A percentile compares a stretch with the other conserved stretches of the same genome.
These are phyloP conservation scores for Plenodomus lindquistii DNA, from an alignment of 2,329 filamentous ascomycete genomes.

Conservation along the genomic window DNA sequence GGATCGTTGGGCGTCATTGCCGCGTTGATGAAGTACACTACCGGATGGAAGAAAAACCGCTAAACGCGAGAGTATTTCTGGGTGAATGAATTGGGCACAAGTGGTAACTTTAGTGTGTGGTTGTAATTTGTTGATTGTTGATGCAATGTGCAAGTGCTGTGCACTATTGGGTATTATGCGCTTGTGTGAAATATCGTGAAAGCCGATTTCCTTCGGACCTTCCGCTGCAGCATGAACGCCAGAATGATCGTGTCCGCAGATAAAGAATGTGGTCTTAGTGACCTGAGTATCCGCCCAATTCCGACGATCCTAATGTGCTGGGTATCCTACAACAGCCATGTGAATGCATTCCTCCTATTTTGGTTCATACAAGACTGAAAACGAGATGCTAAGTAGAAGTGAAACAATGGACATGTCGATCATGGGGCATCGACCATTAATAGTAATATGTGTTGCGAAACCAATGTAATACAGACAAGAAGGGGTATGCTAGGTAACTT, in stretches of 20 bases:
- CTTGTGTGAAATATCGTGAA: neutral
- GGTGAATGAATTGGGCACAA: neutral
- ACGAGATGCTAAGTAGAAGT: slow-evolving; percentile 6
- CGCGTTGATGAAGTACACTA: neutral
- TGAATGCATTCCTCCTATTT: slow-evolving; percentile 11
- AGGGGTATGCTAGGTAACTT: slow-evolving; percentile 23
- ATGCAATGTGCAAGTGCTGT: slow-evolving; percentile 6
- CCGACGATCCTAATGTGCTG: slow-evolving; percentile 14
- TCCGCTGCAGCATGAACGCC: neutral
- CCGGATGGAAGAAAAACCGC: neutral
- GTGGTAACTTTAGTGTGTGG: neutral
- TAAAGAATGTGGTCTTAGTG: neutral
- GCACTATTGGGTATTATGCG: slow-evolving; percentile 17
- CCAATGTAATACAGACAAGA: slow-evolving; percentile 19
- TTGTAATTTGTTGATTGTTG: neutral
- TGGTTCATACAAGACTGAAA: slow-evolving; percentile 10
- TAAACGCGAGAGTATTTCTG: neutral
- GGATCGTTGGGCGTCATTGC: slow-evolving; percentile 9
- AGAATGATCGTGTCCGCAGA: neutral
- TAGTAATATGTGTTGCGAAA: slow-evolving; percentile 18
- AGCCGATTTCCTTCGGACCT: neutral
- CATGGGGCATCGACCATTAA: slow-evolving; percentile 16
- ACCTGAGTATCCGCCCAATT: neutral
- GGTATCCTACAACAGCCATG: slow-evolving; percentile 18
- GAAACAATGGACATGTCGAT: slow-evolving; percentile 16